These are phyloP conservation scores for Hippophae gyantsensis DNA, from an alignment of 306 rosid species.

Conservation along the genomic window DNA sequence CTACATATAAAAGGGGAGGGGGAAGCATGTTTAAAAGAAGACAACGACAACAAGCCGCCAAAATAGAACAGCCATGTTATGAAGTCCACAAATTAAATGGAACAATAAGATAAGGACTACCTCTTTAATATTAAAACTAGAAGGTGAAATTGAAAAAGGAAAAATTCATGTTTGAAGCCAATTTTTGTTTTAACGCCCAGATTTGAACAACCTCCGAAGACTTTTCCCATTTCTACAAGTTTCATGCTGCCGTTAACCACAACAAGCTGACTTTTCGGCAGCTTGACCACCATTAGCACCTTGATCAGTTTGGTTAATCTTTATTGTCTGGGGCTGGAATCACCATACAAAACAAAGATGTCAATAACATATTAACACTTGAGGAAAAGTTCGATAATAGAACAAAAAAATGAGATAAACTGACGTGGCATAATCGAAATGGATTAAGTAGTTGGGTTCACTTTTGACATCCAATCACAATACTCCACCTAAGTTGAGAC, in stretches of 20 bases:
- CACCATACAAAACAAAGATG: slow-evolving; percentile 11
- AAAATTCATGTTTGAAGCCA: slow-evolving; percentile 6
- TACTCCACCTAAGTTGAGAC: no score
- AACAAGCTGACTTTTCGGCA: slow-evolving; percentile 57
- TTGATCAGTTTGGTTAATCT: slow-evolving; percentile 50
- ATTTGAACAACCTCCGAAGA: background rate
- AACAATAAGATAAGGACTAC: slow-evolving; percentile 19
- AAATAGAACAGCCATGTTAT: slow-evolving; percentile 7
- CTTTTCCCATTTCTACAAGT: slow-evolving; percentile 8
- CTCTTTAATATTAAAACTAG: slow-evolving; percentile 18
- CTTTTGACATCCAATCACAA: no score
- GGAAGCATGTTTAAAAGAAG: background rate
- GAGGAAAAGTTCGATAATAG: no score
- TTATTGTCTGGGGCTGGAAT: slow-evolving; percentile 59
- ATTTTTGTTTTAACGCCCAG: no score
- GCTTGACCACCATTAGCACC: slow-evolving; percentile 39
- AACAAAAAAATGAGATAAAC: no score
- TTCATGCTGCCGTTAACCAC: slow-evolving; percentile 28
- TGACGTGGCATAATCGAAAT: no score
- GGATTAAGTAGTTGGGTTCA: no score
- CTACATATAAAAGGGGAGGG: slow-evolving; percentile 14
- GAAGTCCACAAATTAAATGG: slow-evolving; percentile 20
- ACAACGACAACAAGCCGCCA: slow-evolving; percentile 4
- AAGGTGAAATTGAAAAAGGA: slow-evolving; percentile 21
- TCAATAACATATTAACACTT: slow-evolving; percentile 8